Conservation (phyloP, 257 asterid species). For the Perilla frutescens region DNA sequence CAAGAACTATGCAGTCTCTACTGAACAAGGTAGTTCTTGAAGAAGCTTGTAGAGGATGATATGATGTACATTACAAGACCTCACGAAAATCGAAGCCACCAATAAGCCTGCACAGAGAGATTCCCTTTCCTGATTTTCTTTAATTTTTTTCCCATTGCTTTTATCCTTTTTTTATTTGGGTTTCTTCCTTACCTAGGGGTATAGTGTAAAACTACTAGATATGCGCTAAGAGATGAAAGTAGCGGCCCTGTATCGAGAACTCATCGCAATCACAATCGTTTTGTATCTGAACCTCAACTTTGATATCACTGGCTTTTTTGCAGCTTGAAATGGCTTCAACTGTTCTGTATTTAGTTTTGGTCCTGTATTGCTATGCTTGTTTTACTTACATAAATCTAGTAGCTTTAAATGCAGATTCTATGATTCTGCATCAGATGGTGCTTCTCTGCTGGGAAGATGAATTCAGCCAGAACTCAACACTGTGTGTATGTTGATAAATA, state of each 20-base stretch:
- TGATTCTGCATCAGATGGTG: neutral
- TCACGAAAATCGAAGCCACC: slow-evolving; percentile 15
- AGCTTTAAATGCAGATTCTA: neutral
- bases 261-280: neutral
- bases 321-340: slow-evolving; percentile 15
- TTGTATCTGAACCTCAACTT: neutral
- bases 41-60: slow-evolving; percentile 33
- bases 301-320: neutral
- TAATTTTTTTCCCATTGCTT: neutral
- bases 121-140: neutral
- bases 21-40: slow-evolving; percentile 30
- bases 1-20: slow-evolving; percentile 17
- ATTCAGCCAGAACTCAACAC: neutral
- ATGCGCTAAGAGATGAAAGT: neutral
- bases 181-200: slow-evolving; percentile 7
- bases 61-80: slow-evolving; percentile 33
- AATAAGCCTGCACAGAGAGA: slow-evolving; percentile 31
- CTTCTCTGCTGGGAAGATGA: neutral
- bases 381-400: neutral
- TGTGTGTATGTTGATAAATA: neutral
- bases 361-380: neutral
- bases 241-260: slow-evolving; percentile 22
- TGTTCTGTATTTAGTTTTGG: neutral
- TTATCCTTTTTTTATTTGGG: neutral
- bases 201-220: slow-evolving; percentile 3